Conservation (phyloP, 1,284 basidiomycete genomes). For the Microbotryomycetes sp. region DNA sequence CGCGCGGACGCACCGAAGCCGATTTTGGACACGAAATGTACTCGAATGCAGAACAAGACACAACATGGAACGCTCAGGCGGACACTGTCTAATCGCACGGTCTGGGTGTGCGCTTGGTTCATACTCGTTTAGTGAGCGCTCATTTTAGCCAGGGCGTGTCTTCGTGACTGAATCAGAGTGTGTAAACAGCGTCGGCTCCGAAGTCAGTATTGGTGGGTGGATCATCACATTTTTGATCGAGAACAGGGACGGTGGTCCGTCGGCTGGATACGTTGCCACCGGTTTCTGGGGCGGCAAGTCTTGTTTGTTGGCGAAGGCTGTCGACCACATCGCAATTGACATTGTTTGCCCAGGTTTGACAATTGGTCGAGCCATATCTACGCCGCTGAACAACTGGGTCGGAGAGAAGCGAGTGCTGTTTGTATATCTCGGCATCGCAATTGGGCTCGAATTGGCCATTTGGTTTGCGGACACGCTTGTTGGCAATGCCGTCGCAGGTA, state of each 20-base stretch:
- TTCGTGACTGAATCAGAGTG: too few relatives aligned
- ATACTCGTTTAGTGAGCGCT: slow-evolving; percentile 22
- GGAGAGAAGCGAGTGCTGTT: slow-evolving; percentile 18
- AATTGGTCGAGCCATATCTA: slow-evolving; percentile 12
- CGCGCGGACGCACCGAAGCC: not conserved
- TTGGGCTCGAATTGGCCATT: slow-evolving; percentile 22
- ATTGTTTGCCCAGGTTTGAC: slow-evolving; percentile 8
- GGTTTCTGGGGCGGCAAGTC: slow-evolving; percentile 1
- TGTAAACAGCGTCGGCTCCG: slow-evolving; percentile 23
- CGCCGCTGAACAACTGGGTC: slow-evolving; percentile 11
- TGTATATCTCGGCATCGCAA: slow-evolving; percentile 10
- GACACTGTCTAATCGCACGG: slow-evolving; percentile 7
- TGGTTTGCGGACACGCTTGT: slow-evolving; percentile 23
- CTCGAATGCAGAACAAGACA: not conserved
- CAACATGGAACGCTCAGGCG: not conserved
- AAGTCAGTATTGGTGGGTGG: slow-evolving; percentile 29
- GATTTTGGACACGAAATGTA: not conserved
- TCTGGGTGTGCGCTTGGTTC: slow-evolving; percentile 10
- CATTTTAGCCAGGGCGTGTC: too few relatives aligned
- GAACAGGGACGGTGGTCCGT: slow-evolving; percentile 16
- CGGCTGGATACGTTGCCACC: slow-evolving; percentile 20
- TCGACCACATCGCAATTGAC: too few relatives aligned
- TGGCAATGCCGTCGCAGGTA: slow-evolving; percentile 15
- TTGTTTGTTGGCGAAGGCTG: too few relatives aligned
- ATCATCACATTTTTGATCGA: slow-evolving; percentile 26